Evolutionary conservation across 75 land plant genomes (phyloP).

Genomic region (Sequoia sempervirens): DNA sequence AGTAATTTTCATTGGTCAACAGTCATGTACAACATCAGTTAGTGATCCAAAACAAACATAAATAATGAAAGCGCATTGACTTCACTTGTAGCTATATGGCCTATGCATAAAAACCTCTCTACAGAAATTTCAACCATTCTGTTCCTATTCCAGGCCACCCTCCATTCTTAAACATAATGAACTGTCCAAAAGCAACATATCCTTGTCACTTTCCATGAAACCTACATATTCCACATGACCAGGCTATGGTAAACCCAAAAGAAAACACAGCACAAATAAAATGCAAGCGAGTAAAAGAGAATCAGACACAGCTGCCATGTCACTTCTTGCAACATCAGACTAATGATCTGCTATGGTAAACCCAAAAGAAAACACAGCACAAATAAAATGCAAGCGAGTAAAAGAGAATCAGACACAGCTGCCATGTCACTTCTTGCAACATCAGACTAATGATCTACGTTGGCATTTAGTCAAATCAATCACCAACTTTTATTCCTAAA

Average conservation of each 20-base stretch:
- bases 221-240: background rate
- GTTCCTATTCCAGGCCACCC: too few relatives aligned
- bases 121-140: too few relatives aligned
- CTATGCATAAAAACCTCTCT: too few relatives aligned
- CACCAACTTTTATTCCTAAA: background rate
- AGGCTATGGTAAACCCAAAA: background rate
- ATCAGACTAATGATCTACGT: background rate
- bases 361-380: background rate
- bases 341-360: background rate
- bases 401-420: background rate
- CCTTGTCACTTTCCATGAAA: background rate
- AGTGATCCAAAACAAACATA: too few relatives aligned
- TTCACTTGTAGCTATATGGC: too few relatives aligned
- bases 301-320: background rate
- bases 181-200: background rate
- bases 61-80: too few relatives aligned
- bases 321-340: background rate
- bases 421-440: background rate
- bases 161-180: background rate
- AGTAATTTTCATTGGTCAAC: too few relatives aligned
- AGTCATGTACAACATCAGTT: too few relatives aligned
- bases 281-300: background rate
- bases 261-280: background rate
- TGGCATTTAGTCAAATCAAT: background rate
- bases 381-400: background rate